A percentile compares a stretch with the other conserved stretches of the same genome.
Conservation (phyloP, 148 eudicot species). For the Rhododendron mucronatum region DNA sequence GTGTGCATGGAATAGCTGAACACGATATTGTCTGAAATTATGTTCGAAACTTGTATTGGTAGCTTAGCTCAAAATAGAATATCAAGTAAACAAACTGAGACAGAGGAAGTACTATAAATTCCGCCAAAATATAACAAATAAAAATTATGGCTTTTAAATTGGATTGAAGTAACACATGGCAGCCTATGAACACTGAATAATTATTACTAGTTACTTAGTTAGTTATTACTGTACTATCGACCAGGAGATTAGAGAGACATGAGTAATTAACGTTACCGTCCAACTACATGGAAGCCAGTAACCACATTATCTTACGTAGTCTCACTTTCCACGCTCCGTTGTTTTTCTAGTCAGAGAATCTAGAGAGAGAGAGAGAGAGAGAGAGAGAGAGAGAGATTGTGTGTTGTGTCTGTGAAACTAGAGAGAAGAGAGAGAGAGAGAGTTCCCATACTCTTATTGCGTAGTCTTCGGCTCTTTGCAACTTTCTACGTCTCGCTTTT, state of each 20-base stretch:
- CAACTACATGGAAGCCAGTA: not conserved
- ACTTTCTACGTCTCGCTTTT: conserved; percentile 26
- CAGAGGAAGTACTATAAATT: too few relatives aligned
- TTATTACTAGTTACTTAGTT: too few relatives aligned
- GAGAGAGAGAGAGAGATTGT: not conserved
- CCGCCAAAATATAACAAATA: too few relatives aligned
- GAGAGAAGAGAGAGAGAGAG: conserved; percentile 1
- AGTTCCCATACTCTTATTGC: not conserved
- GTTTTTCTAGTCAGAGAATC: not conserved
- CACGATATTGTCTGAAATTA: too few relatives aligned
- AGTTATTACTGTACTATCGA: not conserved
- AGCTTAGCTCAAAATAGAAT: too few relatives aligned
- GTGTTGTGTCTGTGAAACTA: not conserved
- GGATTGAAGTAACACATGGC: not conserved
- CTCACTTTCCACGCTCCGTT: conserved; percentile 3
- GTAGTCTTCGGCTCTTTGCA: conserved; percentile 18
- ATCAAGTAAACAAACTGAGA: too few relatives aligned
- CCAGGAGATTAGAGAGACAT: not conserved
- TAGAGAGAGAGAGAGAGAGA: conserved; percentile 18
- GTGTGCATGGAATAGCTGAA: too few relatives aligned
- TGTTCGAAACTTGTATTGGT: too few relatives aligned
- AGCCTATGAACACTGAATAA: not conserved
- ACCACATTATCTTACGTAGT: not conserved
- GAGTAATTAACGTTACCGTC: not conserved
- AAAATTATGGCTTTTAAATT: too few relatives aligned